Percentiles rank a stretch among this genome's conserved stretches.
Evolutionary conservation across 331 rosid species (phyloP).

Genomic region (Quercus tomentella): DNA sequence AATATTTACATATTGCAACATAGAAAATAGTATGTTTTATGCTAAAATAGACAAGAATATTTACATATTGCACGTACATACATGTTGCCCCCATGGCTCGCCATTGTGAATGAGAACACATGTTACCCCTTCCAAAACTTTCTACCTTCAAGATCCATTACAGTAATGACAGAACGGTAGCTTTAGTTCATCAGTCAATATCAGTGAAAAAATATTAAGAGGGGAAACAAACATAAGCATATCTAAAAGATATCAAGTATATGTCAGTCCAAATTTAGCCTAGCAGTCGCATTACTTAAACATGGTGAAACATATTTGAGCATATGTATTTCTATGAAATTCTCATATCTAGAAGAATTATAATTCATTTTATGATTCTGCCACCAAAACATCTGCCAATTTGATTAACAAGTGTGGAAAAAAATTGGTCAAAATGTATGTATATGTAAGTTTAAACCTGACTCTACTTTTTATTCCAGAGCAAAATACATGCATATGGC

Average conservation of each 20-base stretch:
- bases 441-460: not conserved
- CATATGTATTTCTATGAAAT: not conserved
- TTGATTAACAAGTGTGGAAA: not conserved
- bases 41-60: too few species aligned
- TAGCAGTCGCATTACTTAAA: not conserved
- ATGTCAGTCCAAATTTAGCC: not conserved
- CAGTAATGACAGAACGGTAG: constrained; percentile 1
- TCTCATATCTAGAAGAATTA: too few species aligned
- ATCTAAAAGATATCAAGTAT: not conserved
- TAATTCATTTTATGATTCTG: not conserved
- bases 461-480: not conserved
- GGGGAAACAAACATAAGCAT: not conserved
- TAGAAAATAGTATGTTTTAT: too few species aligned
- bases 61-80: too few species aligned
- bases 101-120: not conserved
- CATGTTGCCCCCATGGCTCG: too few species aligned
- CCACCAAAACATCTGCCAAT: not conserved
- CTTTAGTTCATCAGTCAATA: constrained; percentile 12
- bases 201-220: not conserved
- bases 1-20: too few species aligned
- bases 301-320: not conserved
- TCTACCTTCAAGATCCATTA: constrained; percentile 41
- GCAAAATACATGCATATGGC: not conserved
- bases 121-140: constrained; percentile 51
- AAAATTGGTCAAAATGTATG: not conserved